phyloP scores from a whole-genome alignment of 75 land plant species.

The Larix kaempferi region DNA sequence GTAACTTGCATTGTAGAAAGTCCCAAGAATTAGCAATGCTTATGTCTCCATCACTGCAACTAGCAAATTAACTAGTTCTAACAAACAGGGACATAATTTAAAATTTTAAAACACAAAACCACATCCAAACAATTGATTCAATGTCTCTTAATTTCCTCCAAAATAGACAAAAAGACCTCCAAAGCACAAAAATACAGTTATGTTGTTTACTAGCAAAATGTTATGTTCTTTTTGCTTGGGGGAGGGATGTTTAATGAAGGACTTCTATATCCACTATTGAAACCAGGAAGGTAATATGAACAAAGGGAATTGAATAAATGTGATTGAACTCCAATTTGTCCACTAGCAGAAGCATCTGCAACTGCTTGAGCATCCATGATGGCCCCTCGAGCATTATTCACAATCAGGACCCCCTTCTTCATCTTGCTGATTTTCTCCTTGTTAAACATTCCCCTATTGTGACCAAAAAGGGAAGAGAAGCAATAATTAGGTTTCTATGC shows the following conservation, averaged over 20 bases:
- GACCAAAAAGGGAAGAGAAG: background rate
- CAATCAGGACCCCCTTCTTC: conserved; percentile 80
- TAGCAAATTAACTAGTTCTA: background rate
- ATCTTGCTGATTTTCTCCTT: conserved; percentile 69
- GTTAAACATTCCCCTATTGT: conserved; percentile 65
- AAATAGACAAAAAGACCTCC: no score
- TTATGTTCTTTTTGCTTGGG: no score
- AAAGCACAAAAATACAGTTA: no score
- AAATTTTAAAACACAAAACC: background rate
- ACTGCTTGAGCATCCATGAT: conserved; percentile 83
- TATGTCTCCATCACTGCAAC: background rate
- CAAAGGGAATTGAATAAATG: no score
- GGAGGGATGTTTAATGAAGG: no score
- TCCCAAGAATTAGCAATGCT: background rate
- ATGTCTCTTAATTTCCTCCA: no score
- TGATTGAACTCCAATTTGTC: conserved; percentile 65
- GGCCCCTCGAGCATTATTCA: conserved; percentile 92
- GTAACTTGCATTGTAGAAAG: conserved; percentile 51
- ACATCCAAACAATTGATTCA: background rate
- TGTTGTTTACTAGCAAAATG: no score
- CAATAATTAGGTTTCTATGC: background rate
- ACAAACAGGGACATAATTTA: background rate
- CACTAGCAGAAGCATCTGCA: conserved; percentile 71
- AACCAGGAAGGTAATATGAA: no score
- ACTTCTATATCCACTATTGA: no score